Evolutionary conservation across 805 yeast genomes (phyloP), one percentile per base, ranked within the genome.

Genomic region (Komagataella populi): DNA sequence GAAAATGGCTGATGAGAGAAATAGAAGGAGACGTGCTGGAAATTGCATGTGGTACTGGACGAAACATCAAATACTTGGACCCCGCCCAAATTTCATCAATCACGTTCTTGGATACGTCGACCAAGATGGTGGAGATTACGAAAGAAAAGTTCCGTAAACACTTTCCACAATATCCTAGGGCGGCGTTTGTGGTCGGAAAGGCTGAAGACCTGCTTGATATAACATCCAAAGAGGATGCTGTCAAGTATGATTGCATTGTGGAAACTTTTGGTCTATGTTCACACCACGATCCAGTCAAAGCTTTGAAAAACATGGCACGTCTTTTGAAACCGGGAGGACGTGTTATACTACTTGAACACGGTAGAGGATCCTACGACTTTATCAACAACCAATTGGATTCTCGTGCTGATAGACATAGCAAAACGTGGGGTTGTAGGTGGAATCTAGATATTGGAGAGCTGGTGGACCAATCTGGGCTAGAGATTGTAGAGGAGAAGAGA

Each of bases 381-480:
- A 77, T 93, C 57, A 93, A 93, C 66, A 76, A 79, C 24, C 80
- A 84, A 52, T 71, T 93, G 64, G 97, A 93, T 64, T 78, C 79
- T 54, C 74, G 93, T 55, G 90, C 96, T 3, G 89, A 80, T 55
- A 78, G 80, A 57, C 83, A 96, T 66, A 78, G 90, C 69, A 78
- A 84, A 53, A 80, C 83, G 3, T 93, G 98, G 97, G 99, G 96
- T 1, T 93, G 99, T 66, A 73, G 98, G 61, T 93, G 98, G 97
- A 93, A 93, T 63, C 70, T 93, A 55, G 98, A 93, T 62, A 87
- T 93, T 57, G 95, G 90, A 22, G 95, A 84, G 58, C 72, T 93
- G 45, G 74, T 93, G 23, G 90, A 85, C 62, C 81, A 80, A 53
- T 82, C 95, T 6, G 96, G 95, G 0, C 71, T 93, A 52, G 90